phyloP scores from a whole-genome alignment of 2,329 filamentous ascomycete genomes.

The Geosmithia flava region DNA sequence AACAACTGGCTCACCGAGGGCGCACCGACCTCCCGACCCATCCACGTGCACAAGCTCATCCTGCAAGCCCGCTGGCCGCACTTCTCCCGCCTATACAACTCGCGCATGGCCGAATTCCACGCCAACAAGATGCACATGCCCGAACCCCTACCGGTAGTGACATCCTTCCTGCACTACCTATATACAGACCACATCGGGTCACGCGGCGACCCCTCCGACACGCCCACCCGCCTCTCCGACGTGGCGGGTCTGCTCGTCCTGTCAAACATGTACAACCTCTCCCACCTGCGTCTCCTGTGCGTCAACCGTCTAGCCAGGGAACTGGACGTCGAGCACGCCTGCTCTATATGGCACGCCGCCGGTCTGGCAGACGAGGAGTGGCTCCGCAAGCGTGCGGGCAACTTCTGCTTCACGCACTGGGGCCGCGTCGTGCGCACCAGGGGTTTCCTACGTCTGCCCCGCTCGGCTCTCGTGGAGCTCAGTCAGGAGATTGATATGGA shows the following conservation, averaged over 20 bases:
- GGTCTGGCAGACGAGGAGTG: conserved; percentile 85
- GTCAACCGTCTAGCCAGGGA: conserved; percentile 84
- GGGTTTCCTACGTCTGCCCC: conserved; percentile 72
- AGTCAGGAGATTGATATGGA: conserved; percentile 91
- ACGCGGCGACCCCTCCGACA: conserved; percentile 43
- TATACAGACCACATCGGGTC: conserved; percentile 85
- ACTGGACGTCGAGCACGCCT: conserved; percentile 87
- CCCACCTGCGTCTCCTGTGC: conserved; percentile 79
- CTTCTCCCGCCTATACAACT: conserved; percentile 80
- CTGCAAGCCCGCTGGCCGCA: conserved; percentile 94
- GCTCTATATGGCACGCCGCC: conserved; percentile 91
- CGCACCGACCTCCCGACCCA: conserved; percentile 62
- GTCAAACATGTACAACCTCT: conserved; percentile 97
- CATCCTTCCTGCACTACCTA: conserved; percentile 88
- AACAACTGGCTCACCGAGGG: conserved; percentile 49
- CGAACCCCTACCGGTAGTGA: conserved; percentile 87
- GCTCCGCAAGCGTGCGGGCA: conserved; percentile 78
- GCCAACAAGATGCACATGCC: conserved; percentile 97
- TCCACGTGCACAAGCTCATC: conserved; percentile 91
- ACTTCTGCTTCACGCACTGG: conserved; percentile 89
- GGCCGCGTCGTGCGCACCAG: conserved; percentile 82
- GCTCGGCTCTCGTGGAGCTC: conserved; percentile 72
- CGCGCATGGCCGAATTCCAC: conserved; percentile 96
- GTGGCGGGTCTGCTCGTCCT: conserved; percentile 92
- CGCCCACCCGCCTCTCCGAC: conserved; percentile 68